Evolutionary conservation across 495 filamentous ascomycete genomes (phyloP), one percentile per base, ranked within the genome.

Genomic region (Podospora tetraspora): DNA sequence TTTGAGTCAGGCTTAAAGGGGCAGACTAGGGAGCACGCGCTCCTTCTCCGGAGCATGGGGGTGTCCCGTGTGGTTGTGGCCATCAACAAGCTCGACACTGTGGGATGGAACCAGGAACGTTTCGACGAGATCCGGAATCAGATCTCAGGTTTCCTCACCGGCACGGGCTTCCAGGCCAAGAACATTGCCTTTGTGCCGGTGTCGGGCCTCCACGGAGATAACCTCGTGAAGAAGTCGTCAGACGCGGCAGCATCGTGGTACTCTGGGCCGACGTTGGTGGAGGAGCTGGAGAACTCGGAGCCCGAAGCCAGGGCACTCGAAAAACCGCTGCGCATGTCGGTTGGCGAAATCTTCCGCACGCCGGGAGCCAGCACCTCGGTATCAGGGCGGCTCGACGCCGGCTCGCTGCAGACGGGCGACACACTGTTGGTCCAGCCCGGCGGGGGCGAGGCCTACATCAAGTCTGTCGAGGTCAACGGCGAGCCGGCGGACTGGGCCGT

Each of bases 1-100:
- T 97, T 97, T 70, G 95, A 99, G 76, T 91, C 92, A 0, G 95
- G 95, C 0, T 84, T 99, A 52, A 94, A 90, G 72, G 95, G 95
- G 1, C 95, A 99, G 76, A 99, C 95, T 0, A 92, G 90, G 75
- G 96, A 99, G 72, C 95, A 99, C 74, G 90, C 93, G 8, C 80
- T 97, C 16, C 84, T 99, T 23, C 88, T 95, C 12, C 88, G 94
- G 60, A 97, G 93, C 73, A 94, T 98, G 86, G 95, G 95, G 0
- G 91, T 98, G 0, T 89, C 91, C 61, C 87, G 89, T 37, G 82
- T 99, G 32, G 88, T 99, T 62, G 89, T 98, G 57, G 94, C 92
- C 4, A 85, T 98, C 71, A 99, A 99, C 79, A 99, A 99, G 79
- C 88, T 99, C 74, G 95, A 99, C 76, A 87, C 85, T 0, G 88